Conservation (phyloP, 208 protist genomes). For the Acanthamoeba sp. region DNA sequence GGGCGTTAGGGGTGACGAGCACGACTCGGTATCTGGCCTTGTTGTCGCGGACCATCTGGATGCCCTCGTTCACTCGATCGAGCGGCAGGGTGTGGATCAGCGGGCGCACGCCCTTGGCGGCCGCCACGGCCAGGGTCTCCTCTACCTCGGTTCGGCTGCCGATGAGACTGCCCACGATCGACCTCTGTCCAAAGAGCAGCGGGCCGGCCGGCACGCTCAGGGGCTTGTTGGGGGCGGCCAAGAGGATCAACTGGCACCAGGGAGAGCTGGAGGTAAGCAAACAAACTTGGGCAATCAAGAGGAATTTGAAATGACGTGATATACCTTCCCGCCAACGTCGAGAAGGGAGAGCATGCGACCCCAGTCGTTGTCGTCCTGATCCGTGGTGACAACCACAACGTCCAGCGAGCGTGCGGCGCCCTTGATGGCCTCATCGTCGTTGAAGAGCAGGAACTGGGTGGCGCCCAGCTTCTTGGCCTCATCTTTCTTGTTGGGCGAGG, state of each 20-base stretch:
- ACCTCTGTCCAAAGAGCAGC: conserved; percentile 3
- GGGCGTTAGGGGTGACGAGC: conserved; percentile 16
- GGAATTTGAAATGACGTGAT: not conserved
- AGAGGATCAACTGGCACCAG: not conserved
- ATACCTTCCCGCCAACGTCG: conserved; percentile 15
- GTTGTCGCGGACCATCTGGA: conserved; percentile 45
- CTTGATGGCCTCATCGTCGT: conserved; percentile 37
- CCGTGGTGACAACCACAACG: conserved; percentile 28
- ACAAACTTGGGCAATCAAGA: no score
- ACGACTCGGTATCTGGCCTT: conserved; percentile 71
- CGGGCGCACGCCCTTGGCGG: conserved; percentile 22
- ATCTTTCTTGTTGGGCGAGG: conserved; percentile 64
- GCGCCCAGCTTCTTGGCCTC: conserved; percentile 77
- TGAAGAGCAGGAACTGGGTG: conserved; percentile 50
- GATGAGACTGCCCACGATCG: conserved; percentile 66
- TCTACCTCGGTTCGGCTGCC: conserved; percentile 30
- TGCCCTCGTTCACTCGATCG: conserved; percentile 73
- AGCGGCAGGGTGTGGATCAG: conserved; percentile 57
- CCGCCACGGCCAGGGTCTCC: conserved; percentile 71
- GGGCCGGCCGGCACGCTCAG: conserved; percentile 15
- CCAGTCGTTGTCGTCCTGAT: conserved; percentile 69
- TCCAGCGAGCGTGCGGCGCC: conserved; percentile 58
- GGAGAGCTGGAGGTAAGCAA: not conserved
- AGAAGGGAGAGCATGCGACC: conserved; percentile 15
- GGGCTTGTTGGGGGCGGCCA: no score